Evolutionary conservation across 345 rosid species (phyloP), one percentile per base, ranked within the genome.

Genomic region (Pistacia vera): DNA sequence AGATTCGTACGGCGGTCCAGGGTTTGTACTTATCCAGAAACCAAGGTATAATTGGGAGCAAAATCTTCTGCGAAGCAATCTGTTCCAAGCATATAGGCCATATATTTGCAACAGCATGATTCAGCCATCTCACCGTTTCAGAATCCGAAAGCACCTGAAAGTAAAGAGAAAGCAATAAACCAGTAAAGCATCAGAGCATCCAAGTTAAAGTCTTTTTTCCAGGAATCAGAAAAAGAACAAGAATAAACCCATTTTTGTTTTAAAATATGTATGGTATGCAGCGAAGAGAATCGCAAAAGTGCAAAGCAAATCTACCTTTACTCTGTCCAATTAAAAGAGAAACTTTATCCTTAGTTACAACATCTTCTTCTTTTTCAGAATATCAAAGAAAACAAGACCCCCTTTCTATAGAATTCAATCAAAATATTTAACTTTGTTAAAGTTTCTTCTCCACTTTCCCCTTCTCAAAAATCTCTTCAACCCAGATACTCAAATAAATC

Each of bases 21-120:
- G 99, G 99, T 82, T 91, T 92, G 85, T 92, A 96, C 89, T 93
- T 96, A 25, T 90, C 91, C 81, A 96, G 77, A 90, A 96, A 96
- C 99, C 98, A 96, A 73, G 97, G 99, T 69, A 90, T 89, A 60
- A 96, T 91, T 14, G 99, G 99, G 70, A 92, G 92, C 78, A 96
- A 85, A 83, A 96, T 85, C 87, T 87, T 92, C 86, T 96, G 97
- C 3, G 99, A 93, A 41, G 89, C 87, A 73, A 96, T 92, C 72
- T 88, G 91, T 79, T 96, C 98, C 94, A 96, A 84, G 77, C 97
- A 93, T 46, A 96, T 77, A 4, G 98, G 98, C 99, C 99, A 96
- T 66, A 93, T 86, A 86, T 90, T 91, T 83, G 92, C 97, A 8
- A 90, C 78, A 5, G 95, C 91, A 77, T 96, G 84, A 79, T 96